phyloP scores from a whole-genome alignment of 805 yeast species.

The Suhomyces kilbournensis region DNA sequence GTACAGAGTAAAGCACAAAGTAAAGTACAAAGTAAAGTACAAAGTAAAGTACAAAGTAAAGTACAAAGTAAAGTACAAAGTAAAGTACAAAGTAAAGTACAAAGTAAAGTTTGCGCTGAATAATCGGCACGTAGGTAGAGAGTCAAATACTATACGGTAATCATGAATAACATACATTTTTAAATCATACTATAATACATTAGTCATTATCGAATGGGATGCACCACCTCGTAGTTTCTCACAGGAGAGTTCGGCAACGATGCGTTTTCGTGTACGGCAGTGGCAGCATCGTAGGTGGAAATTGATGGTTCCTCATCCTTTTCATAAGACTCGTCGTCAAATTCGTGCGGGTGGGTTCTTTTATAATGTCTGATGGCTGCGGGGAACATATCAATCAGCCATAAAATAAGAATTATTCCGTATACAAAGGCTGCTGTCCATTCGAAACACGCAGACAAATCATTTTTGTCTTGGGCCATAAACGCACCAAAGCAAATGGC shows the following conservation, averaged over 20 bases:
- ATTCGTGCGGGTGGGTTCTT: constrained; percentile 27
- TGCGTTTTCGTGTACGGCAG: constrained; percentile 7
- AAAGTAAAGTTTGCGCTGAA: no score
- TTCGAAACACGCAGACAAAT: constrained; percentile 66
- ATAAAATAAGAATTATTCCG: constrained; percentile 60
- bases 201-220: not conserved
- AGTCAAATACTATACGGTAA: no score
- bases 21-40: no score
- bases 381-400: constrained; percentile 69
- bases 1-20: no score
- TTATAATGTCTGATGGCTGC: constrained; percentile 17
- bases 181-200: not conserved
- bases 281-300: constrained; percentile 17
- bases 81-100: no score
- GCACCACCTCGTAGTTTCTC: not conserved
- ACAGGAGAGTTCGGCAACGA: not conserved
- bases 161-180: not conserved
- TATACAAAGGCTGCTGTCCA: constrained; percentile 89
- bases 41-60: no score
- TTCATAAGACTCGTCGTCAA: constrained; percentile 8
- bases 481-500: constrained; percentile 66
- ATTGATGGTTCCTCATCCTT: constrained; percentile 14
- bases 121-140: no score
- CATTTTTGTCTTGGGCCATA: constrained; percentile 30
- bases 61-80: no score